A percentile compares a stretch with the other conserved stretches of the same genome.
Evolutionary conservation across 2,329 filamentous ascomycete species (phyloP).

Genomic region (Paecilomyces variotii): DNA sequence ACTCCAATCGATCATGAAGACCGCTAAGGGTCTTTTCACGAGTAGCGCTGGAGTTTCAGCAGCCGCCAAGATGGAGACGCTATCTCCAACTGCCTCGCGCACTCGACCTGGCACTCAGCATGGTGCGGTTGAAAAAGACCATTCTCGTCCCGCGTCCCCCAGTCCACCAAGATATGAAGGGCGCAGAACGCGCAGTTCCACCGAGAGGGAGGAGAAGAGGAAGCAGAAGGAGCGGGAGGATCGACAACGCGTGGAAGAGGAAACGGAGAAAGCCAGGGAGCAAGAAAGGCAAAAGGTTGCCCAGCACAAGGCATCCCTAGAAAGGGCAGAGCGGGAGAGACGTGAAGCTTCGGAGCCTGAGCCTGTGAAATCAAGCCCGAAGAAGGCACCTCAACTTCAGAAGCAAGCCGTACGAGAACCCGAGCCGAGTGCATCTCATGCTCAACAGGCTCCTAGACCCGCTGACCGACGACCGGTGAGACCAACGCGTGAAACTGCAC

Average conservation of each 20-base stretch:
- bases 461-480: slow-evolving; percentile 36
- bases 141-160: slow-evolving; percentile 13
- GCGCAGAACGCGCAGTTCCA: slow-evolving; percentile 51
- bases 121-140: slow-evolving; percentile 13
- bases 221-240: slow-evolving; percentile 26
- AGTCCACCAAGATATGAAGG: slow-evolving; percentile 29
- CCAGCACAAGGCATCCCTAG: slow-evolving; percentile 24
- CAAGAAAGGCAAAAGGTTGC: slow-evolving; percentile 25
- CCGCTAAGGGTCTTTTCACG: slow-evolving; percentile 75
- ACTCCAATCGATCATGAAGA: slow-evolving; percentile 82
- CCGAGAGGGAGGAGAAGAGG: slow-evolving; percentile 44
- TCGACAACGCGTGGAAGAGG: slow-evolving; percentile 28
- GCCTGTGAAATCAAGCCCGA: slow-evolving; percentile 14
- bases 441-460: slow-evolving; percentile 18
- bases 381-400: slow-evolving; percentile 19
- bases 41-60: slow-evolving; percentile 58
- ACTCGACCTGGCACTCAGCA: slow-evolving; percentile 20
- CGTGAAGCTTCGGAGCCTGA: slow-evolving; percentile 10
- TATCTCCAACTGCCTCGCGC: slow-evolving; percentile 34
- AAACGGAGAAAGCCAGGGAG: slow-evolving; percentile 24
- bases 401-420: slow-evolving; percentile 22
- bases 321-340: slow-evolving; percentile 28
- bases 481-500: slow-evolving; percentile 33
- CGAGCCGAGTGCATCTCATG: slow-evolving; percentile 15
- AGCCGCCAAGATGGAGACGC: slow-evolving; percentile 50